Evolutionary conservation across 2,329 filamentous ascomycete species (phyloP).

Genomic region (Sclerotinia sclerotiorum): DNA sequence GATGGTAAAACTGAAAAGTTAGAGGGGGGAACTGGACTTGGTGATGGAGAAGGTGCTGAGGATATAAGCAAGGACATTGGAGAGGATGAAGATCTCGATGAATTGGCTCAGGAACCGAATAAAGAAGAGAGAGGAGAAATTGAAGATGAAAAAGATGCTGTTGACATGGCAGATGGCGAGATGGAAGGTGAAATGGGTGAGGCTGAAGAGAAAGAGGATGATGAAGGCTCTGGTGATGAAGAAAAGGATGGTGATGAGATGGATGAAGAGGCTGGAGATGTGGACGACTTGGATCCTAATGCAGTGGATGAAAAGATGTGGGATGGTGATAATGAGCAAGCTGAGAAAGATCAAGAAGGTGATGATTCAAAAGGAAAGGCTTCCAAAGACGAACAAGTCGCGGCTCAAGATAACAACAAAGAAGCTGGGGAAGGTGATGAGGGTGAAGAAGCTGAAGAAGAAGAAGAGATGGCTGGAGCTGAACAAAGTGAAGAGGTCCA

Average conservation of each 20-base stretch:
- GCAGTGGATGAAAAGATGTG: slow-evolving; percentile 99
- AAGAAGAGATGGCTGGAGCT: slow-evolving; percentile 51
- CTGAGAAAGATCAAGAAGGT: slow-evolving; percentile 78
- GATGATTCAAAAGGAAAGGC: slow-evolving; percentile 70
- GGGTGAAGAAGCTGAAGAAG: slow-evolving; percentile 55
- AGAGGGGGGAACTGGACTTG: slow-evolving; percentile 88
- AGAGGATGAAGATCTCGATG: slow-evolving; percentile 88
- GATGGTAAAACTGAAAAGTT: slow-evolving; percentile 73
- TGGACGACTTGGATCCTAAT: slow-evolving; percentile 84
- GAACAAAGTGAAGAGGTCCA: slow-evolving; percentile 57
- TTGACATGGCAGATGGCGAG: slow-evolving; percentile 92
- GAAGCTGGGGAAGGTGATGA: slow-evolving; percentile 53
- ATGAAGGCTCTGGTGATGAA: slow-evolving; percentile 63
- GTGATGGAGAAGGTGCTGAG: slow-evolving; percentile 91
- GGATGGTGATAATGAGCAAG: slow-evolving; percentile 80
- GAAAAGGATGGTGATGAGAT: slow-evolving; percentile 67
- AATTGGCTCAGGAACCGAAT: slow-evolving; percentile 83
- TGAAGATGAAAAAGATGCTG: slow-evolving; percentile 78
- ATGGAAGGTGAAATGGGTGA: slow-evolving; percentile 82
- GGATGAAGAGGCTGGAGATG: slow-evolving; percentile 86
- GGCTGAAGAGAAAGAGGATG: slow-evolving; percentile 59
- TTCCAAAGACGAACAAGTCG: slow-evolving; percentile 54
- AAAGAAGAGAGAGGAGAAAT: slow-evolving; percentile 60
- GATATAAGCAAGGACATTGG: slow-evolving; percentile 97
- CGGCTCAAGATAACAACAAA: slow-evolving; percentile 56